Base-by-base conservation (phyloP, 2,329 filamentous ascomycete genomes). In the Rhinocladiella mackenziei region DNA sequence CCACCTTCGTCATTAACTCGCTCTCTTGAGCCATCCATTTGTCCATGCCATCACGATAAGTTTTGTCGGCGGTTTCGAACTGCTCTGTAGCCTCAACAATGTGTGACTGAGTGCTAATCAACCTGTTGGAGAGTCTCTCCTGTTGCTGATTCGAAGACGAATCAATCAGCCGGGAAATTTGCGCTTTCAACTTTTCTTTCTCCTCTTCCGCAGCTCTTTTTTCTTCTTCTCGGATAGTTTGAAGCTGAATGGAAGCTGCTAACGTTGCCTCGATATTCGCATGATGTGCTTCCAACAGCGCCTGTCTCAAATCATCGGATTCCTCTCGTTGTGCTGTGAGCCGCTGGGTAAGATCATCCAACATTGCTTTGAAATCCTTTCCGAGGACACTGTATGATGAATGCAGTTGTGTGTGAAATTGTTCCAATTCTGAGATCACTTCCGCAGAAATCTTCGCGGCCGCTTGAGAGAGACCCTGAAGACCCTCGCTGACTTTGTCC, bases 361-460 rank as follows among this genome's bases (percentile, higher is more conserved):
- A 95, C 17, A 91, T 78, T 4, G 71, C 70, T 62, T 91, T 94
- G 70, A 95, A 89, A 55, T 97, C 89, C 48, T 83, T 82, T 6
- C 89, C 89, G 2, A 97, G 76, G 1, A 79, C 76, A 55, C 82
- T 84, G 63, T 95, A 96, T 0, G 91, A 96, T 9, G 78, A 70
- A 58, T 94, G 88, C 20, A 97, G 76, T 72, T 91, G 44, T 37
- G 74, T 78, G 63, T 96, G 88, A 59, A 97, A 94, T n/a, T 77
- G 76, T 22, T 81, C 78, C 48, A 98, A 76, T 64, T 97, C 91
- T 46, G 78, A 83, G 47, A 95, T 78, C 35, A 97, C 89, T 57
- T 94, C 91, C 9, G 83, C 85, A 0, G 89, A 88, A 51, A 97
- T 96, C 43, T 84, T 82, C 65, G 91, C 87, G 1, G 91, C 89